These are phyloP conservation scores for Leptodontidium sp. DNA, from an alignment of 2,329 filamentous ascomycete genomes.

Conservation along the genomic window DNA sequence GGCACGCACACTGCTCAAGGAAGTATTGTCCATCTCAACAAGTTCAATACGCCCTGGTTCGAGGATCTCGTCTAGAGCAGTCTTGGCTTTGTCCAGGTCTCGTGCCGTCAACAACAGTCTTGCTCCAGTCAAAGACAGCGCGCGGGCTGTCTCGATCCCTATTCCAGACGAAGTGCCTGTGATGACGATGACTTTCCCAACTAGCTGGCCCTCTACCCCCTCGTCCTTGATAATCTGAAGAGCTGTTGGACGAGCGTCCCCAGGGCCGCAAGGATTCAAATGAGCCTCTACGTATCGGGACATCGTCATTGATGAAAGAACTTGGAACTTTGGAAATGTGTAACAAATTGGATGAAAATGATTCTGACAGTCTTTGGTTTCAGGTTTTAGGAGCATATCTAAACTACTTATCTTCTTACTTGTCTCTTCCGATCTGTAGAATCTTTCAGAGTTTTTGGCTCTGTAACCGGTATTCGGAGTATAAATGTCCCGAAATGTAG, in stretches of 20 bases:
- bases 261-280: neutral
- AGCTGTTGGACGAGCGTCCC: neutral
- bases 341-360: too few species aligned
- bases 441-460: too few species aligned
- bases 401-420: too few species aligned
- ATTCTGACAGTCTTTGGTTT: too few species aligned
- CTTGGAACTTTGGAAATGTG: too few species aligned
- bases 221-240: neutral
- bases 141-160: neutral
- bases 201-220: neutral
- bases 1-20: conserved; percentile 45
- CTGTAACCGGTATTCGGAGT: too few species aligned
- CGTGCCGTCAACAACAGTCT: neutral
- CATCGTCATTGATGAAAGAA: too few species aligned
- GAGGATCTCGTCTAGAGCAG: conserved; percentile 51
- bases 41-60: conserved; percentile 42
- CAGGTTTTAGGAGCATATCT: too few species aligned
- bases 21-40: conserved; percentile 47
- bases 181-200: conserved; percentile 2
- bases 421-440: too few species aligned
- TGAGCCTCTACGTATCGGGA: neutral
- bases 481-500: too few species aligned
- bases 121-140: neutral
- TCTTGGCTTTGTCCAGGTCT: neutral
- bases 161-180: neutral